Evolutionary conservation across 2,329 filamentous ascomycete species (phyloP).

Genomic region (Diaporthe sp.): DNA sequence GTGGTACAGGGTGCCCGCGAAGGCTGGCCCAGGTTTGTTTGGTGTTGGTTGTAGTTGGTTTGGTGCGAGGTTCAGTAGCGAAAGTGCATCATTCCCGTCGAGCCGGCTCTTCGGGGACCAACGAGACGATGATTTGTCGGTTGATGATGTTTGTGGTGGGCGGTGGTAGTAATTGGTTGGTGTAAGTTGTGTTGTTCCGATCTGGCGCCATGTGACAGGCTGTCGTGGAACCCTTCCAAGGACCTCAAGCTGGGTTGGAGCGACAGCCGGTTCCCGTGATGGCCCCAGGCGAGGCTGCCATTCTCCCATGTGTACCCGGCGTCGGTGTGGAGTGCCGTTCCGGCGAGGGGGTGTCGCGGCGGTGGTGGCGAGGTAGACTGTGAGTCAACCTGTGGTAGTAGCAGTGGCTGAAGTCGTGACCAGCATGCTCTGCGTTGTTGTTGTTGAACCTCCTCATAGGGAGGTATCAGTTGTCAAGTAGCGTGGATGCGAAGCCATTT

Average conservation of each 20-base stretch:
- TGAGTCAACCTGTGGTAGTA: slow-evolving; percentile 10
- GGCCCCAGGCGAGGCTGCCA: slow-evolving; percentile 19
- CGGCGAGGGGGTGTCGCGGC: not conserved
- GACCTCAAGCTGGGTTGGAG: slow-evolving; percentile 1
- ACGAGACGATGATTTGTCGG: slow-evolving; percentile 21
- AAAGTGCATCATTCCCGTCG: slow-evolving; percentile 41
- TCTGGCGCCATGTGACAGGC: slow-evolving; percentile 22
- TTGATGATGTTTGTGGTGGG: slow-evolving; percentile 7
- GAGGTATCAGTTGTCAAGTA: not conserved
- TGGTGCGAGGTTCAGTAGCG: slow-evolving; percentile 36
- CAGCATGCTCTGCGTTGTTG: slow-evolving; percentile 22
- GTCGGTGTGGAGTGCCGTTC: slow-evolving; percentile 15
- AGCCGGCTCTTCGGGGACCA: slow-evolving; percentile 38
- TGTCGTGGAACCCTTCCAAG: slow-evolving; percentile 28
- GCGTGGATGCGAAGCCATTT: slow-evolving; percentile 47
- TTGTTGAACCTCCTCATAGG: not conserved
- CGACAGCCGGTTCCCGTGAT: not conserved
- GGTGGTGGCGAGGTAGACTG: slow-evolving; percentile 2
- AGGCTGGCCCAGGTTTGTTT: slow-evolving; percentile 41
- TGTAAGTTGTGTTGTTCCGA: slow-evolving; percentile 3
- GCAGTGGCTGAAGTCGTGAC: slow-evolving; percentile 28
- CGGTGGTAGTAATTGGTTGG: slow-evolving; percentile 22
- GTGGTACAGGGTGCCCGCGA: slow-evolving; percentile 36
- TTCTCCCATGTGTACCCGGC: not conserved
- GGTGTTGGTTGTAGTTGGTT: not conserved